Base-by-base conservation (phyloP, 768 basidiomycete species). In the Amanita rubescens region DNA sequence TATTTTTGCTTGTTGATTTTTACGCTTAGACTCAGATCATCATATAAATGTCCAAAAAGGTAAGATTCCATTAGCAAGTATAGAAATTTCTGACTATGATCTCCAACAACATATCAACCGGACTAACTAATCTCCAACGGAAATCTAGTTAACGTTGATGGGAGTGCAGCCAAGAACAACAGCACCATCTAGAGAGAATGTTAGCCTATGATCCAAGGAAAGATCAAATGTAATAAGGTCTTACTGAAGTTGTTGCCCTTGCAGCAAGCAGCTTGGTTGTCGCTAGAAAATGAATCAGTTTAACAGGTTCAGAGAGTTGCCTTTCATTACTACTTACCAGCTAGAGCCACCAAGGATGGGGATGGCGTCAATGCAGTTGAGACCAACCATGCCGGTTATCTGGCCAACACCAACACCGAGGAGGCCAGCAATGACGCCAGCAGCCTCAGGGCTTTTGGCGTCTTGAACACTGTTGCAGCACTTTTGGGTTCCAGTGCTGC, bases 161-260 rank as follows among this genome's bases (percentile, higher is more conserved):
- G 67, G 65, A 15, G 60, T 56, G 63, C 66, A 67, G 17, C 66
- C 66, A 44, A 67, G 19, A 32, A 54, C 62, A 39, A 67, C 45
- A 20, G 64, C 35, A 12, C 65, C 66, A 24, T 63, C 65, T 65
- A 49, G 3, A 38, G 47, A 33, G 6, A 17, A 9, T 1, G 35
- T 50, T 12, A 48, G 22, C 38, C 42, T 33, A 1, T 52, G 38
- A 2, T 32, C 20, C 19, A 39, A 19, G 0, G 20, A 15, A 11
- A 8, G 7, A 25, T 8, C 20, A 35, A 19, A 25, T 2, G 11
- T n/a, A 35, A 14, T n/a, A 27, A 17, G 41, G 51, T 15, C 64
- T 30, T 57, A 65, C 66, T 60, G 60, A 64, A 66, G 48, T 43
- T 57, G 57, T 63, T 64, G 54, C 54, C 46, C 1, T 20, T 22